Percentiles rank a stretch among this genome's conserved stretches.
These are phyloP conservation scores for Millerago galiae DNA, from an alignment of 805 yeast species.

Conservation along the genomic window DNA sequence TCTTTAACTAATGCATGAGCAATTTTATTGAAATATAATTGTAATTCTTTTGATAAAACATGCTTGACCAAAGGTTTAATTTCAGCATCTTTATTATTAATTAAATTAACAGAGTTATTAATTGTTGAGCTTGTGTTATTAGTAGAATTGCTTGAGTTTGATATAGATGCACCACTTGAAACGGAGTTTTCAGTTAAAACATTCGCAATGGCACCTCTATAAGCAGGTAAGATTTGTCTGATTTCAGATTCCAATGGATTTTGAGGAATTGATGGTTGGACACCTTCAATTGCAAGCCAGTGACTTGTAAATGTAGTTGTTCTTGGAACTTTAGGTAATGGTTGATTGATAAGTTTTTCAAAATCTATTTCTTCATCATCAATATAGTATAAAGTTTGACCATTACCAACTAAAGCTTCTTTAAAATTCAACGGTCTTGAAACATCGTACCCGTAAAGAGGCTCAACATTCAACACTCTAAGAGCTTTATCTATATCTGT, in stretches of 20 bases:
- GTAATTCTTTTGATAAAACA: slow-evolving; percentile 88
- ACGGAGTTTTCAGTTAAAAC: slow-evolving; percentile 41
- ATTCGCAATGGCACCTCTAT: slow-evolving; percentile 77
- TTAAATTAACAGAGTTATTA: slow-evolving; percentile 1
- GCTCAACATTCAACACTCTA: slow-evolving; percentile 84
- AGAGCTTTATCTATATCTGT: slow-evolving; percentile 78
- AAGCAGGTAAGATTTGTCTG: slow-evolving; percentile 65
- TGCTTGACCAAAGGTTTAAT: slow-evolving; percentile 92
- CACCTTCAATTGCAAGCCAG: slow-evolving; percentile 98
- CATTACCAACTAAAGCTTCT: slow-evolving; percentile 85
- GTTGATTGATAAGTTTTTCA: slow-evolving; percentile 88
- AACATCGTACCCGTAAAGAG: slow-evolving; percentile 81
- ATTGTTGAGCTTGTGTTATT: slow-evolving; percentile 3
- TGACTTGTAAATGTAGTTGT: slow-evolving; percentile 89
- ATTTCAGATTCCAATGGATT: slow-evolving; percentile 81
- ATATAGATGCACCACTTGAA: slow-evolving; percentile 24
- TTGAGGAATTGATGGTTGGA: slow-evolving; percentile 96
- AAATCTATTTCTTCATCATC: slow-evolving; percentile 93
- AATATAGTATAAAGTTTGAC: slow-evolving; percentile 87
- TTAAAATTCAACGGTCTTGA: slow-evolving; percentile 65
- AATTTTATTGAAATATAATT: slow-evolving; percentile 86
- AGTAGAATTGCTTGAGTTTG: slow-evolving; percentile 8
- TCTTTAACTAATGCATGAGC: slow-evolving; percentile 67
- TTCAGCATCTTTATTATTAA: slow-evolving; percentile 38
- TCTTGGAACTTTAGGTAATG: slow-evolving; percentile 92